Percentiles rank a stretch among this genome's conserved stretches.
Conservation (phyloP, 345 rosid species). For the Eutrema heterophyllum region DNA sequence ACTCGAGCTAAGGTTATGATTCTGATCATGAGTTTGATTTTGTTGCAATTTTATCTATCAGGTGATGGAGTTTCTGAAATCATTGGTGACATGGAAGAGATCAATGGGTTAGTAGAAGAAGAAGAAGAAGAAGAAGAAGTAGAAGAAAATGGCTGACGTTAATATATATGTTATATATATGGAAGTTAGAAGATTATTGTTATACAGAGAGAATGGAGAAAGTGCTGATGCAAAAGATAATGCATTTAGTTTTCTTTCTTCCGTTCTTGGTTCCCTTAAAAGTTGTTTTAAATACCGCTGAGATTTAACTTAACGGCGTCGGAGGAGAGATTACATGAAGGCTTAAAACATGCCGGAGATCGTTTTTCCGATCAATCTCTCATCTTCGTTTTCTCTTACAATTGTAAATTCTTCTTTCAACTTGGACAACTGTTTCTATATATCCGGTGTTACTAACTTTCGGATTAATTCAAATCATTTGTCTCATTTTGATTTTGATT, state of each 20-base stretch:
- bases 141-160: slow-evolving; percentile 10
- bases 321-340: slow-evolving; percentile 18
- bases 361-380: slow-evolving; percentile 2
- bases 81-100: slow-evolving; percentile 69
- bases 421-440: not conserved
- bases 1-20: not conserved
- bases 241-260: not conserved
- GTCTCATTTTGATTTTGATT: not conserved
- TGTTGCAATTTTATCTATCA: slow-evolving; percentile 14
- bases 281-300: slow-evolving; percentile 13
- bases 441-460: not conserved
- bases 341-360: slow-evolving; percentile 24
- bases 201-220: slow-evolving; percentile 12
- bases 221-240: not conserved
- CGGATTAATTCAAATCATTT: not conserved
- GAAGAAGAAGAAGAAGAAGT: not conserved
- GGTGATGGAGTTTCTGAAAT: slow-evolving; percentile 90
- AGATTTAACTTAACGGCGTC: not conserved
- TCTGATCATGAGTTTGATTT: not conserved
- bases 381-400: slow-evolving; percentile 1
- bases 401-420: slow-evolving; percentile 16
- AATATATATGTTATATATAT: slow-evolving; percentile 3
- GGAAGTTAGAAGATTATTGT: slow-evolving; percentile 6
- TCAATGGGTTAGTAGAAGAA: slow-evolving; percentile 17
- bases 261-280: not conserved